Evolutionary conservation across 345 rosid species (phyloP).

Genomic region (Erodium maritimum): DNA sequence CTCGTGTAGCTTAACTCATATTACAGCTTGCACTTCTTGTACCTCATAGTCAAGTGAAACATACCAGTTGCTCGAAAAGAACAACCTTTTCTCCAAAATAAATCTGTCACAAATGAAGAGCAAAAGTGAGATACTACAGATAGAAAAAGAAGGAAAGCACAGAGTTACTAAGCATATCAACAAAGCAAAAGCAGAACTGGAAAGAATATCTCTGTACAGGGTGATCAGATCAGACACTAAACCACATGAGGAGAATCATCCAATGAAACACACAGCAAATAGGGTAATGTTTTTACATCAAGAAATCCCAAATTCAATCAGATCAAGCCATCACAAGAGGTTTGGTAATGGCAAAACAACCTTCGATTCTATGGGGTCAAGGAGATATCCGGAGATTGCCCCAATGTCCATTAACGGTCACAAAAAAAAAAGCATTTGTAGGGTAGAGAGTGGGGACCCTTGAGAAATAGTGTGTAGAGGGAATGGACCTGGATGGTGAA

Average conservation of each 20-base stretch:
- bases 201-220: conserved; percentile 45
- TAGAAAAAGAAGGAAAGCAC: conserved; percentile 25
- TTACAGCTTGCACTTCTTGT: conserved; percentile 10
- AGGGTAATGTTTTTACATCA: conserved; percentile 17
- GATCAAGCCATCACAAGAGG: conserved; percentile 29
- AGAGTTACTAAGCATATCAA: conserved; percentile 13
- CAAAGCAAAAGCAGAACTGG: conserved; percentile 11
- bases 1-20: conserved; percentile 22
- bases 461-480: conserved; percentile 11
- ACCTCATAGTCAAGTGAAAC: conserved; percentile 20
- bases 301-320: conserved; percentile 21
- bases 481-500: conserved; percentile 9
- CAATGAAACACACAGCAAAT: conserved; percentile 10
- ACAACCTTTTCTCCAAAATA: conserved; percentile 37
- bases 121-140: conserved; percentile 41
- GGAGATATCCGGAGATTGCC: conserved; percentile 19
- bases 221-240: conserved; percentile 30
- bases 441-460: conserved; percentile 11
- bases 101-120: conserved; percentile 45
- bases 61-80: conserved; percentile 24
- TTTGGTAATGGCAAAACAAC: conserved; percentile 2
- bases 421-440: conserved; percentile 9
- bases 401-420: conserved; percentile 27
- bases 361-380: conserved; percentile 3
- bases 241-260: conserved; percentile 19